Percentiles rank a stretch among this genome's conserved stretches.
These are phyloP conservation scores for Cucurbita maxima DNA, from an alignment of 306 rosid genomes.

Conservation along the genomic window DNA sequence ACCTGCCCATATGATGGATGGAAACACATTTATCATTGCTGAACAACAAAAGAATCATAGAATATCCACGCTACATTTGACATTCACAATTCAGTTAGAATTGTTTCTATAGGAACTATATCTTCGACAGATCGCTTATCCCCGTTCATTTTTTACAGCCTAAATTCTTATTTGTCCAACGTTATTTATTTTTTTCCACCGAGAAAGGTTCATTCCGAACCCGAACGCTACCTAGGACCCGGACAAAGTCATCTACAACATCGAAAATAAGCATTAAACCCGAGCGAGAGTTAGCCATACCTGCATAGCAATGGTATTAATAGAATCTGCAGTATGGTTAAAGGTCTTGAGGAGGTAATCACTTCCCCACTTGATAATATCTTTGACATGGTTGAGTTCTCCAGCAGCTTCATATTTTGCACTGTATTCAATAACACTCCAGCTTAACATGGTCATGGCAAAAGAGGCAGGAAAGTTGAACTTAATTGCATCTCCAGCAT, in stretches of 20 bases:
- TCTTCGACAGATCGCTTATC: no score
- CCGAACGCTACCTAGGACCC: no score
- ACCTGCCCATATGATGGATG: conserved; percentile 32
- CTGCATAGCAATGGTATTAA: conserved; percentile 45
- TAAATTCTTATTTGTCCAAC: no score
- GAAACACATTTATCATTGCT: background rate
- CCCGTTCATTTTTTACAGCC: no score
- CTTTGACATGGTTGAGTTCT: conserved; percentile 74
- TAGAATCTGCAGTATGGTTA: conserved; percentile 67
- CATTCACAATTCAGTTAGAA: background rate
- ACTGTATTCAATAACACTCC: conserved; percentile 96
- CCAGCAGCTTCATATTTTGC: conserved; percentile 86
- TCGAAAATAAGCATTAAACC: background rate
- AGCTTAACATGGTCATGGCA: conserved; percentile 83
- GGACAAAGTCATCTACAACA: background rate
- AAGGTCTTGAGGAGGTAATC: conserved; percentile 93
- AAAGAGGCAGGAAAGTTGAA: conserved; percentile 74
- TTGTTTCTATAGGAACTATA: background rate
- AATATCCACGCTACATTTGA: background rate
- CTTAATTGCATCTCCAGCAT: conserved; percentile 97
- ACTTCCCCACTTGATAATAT: conserved; percentile 81
- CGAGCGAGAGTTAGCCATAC: conserved; percentile 15
- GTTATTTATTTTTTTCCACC: no score
- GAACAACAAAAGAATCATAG: background rate
- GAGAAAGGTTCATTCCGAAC: no score